A percentile compares a stretch with the other conserved stretches of the same genome.
These are phyloP conservation scores for Rhododendron henanense DNA, from an alignment of 148 eudicot species.

Conservation along the genomic window DNA sequence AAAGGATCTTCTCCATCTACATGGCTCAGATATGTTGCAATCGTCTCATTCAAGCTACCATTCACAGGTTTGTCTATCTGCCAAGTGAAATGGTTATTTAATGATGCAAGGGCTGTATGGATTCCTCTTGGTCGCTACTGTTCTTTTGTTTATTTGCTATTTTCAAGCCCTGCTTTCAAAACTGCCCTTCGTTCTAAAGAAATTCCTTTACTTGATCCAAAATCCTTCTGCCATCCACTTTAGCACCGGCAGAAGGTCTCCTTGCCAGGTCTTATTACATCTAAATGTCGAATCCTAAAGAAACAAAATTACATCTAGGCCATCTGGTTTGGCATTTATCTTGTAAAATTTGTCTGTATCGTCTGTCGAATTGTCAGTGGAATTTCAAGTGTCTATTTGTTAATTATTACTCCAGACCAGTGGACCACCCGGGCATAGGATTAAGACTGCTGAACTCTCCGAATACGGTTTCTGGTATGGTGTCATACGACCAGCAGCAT, in stretches of 20 bases:
- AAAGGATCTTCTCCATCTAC: slow-evolving; percentile 49
- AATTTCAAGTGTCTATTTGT: not conserved
- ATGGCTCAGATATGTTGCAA: slow-evolving; percentile 54
- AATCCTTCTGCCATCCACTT: not conserved
- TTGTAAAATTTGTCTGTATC: not conserved
- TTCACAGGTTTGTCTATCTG: slow-evolving; percentile 40
- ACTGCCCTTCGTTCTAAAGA: not conserved
- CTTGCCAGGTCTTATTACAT: not conserved
- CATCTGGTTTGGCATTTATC: not conserved
- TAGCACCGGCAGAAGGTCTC: not conserved
- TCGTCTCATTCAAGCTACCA: slow-evolving; percentile 46
- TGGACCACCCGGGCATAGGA: slow-evolving; percentile 35
- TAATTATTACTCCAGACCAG: slow-evolving; percentile 11
- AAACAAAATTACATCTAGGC: not conserved
- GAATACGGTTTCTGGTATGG: slow-evolving; percentile 36
- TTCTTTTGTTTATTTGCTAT: slow-evolving; percentile 28
- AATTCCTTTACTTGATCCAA: not conserved
- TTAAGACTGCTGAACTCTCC: slow-evolving; percentile 40
- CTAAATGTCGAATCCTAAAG: not conserved
- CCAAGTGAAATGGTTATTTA: not conserved
- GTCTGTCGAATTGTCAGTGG: not conserved
- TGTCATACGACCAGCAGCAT: slow-evolving; percentile 62
- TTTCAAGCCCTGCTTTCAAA: not conserved
- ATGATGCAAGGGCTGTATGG: not conserved
- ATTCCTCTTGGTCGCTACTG: slow-evolving; percentile 29